Base-by-base conservation (phyloP, 2,329 filamentous ascomycete genomes). In the Tolypocladium amazonense region DNA sequence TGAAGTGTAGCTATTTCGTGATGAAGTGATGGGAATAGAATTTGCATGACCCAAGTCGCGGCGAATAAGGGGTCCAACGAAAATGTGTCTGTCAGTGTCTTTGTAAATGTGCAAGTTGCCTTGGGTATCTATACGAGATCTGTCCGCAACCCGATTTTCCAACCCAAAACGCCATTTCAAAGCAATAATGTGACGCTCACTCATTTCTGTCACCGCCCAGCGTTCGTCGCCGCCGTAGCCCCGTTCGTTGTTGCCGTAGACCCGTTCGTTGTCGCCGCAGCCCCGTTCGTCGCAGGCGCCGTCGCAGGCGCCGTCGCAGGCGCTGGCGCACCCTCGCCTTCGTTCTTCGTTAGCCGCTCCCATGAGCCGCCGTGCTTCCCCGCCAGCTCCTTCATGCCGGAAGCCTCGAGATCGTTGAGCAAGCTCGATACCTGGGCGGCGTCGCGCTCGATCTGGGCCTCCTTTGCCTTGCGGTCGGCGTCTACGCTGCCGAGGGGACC, bases 401-500 rank as follows among this genome's bases (percentile, higher is more conserved):
- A 60, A 3, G 66, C 69, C 60, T 78, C 75, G 27, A 76, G 60
- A 20, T 63, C 65, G 59, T 72, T 71, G 45, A 76, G 65, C 58
- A 77, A 63, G 53, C 62, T 66, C 9, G 71, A 66, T 25, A 75
- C 75, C 20, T 65, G 67, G 30, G 66, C 62, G 27, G 76, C 74
- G 61, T 77, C 69, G 30, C 62, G 65, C 56, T 76, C 71, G 9
- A 76, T 68, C 60, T 66, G 67, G 56, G 71, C 71, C 55, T 76
- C 73, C 61, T 72, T 73, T 12, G 69, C 70, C 57, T 68, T 69
- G 47, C 69, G 68, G 50, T 70, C 69, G 25, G 68, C 67, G 60
- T 77, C 73, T 43, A 71, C 71, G 59, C 73, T 65, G 59, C 75
- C 72, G 35, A 79, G 71, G 56, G 77, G 68, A 0, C 77, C 72